phyloP scores from a whole-genome alignment of 202 grass and related monocot genomes.

The Brachypodium distachyon region DNA sequence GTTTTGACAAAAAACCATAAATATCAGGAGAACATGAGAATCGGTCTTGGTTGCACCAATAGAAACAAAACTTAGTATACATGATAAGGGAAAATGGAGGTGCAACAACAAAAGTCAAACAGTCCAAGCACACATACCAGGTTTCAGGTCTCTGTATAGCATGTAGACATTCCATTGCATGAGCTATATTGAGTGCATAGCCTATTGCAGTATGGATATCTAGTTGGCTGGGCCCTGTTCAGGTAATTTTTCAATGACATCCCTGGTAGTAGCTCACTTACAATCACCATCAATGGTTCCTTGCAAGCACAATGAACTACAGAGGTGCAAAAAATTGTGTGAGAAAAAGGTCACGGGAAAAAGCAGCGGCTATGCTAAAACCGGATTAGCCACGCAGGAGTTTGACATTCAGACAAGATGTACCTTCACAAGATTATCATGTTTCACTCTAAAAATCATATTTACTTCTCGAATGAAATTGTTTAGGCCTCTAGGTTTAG shows the following conservation, averaged over 20 bases:
- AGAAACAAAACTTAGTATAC: background rate
- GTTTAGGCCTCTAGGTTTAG: too few species aligned
- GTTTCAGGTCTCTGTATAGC: constrained; percentile 98
- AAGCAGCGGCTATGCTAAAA: background rate
- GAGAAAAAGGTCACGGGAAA: background rate
- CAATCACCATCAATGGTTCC: constrained; percentile 98
- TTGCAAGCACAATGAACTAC: constrained; percentile 97
- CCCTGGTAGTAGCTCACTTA: constrained; percentile 77
- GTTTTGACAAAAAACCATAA: background rate
- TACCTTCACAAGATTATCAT: constrained; percentile 97
- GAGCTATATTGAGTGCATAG: constrained; percentile 92
- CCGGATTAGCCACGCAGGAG: background rate
- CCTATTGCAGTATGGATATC: constrained; percentile 71
- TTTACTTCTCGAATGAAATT: constrained; percentile 99
- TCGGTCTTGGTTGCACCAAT: background rate
- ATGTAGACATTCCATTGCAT: constrained; percentile 97
- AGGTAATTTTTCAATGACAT: constrained; percentile 96
- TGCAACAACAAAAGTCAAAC: background rate
- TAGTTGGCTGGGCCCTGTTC: constrained; percentile 66
- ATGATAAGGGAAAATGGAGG: background rate
- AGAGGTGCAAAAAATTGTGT: background rate
- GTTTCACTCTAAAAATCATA: constrained; percentile 99
- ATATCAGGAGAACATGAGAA: background rate
- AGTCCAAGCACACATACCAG: constrained; percentile 43
- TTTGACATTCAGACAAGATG: background rate